phyloP scores from a whole-genome alignment of 768 basidiomycete species.

The Russula vinacea region DNA sequence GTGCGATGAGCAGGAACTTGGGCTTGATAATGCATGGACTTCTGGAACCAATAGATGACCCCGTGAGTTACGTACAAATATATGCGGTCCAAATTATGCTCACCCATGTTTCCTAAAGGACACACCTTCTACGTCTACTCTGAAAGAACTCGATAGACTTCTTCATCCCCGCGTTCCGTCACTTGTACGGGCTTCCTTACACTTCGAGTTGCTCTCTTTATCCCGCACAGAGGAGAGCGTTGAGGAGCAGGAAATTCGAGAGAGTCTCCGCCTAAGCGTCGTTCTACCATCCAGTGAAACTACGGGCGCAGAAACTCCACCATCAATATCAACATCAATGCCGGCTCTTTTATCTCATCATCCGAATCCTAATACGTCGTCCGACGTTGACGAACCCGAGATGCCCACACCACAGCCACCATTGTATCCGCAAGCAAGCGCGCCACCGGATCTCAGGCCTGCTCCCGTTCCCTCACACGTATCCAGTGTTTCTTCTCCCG shows the following conservation, averaged over 20 bases:
- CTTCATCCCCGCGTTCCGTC: constrained; percentile 81
- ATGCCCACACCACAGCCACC: neutral
- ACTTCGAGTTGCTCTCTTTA: constrained; percentile 58
- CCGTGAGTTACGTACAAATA: constrained; percentile 34
- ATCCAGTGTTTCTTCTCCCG: neutral
- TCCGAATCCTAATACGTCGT: neutral
- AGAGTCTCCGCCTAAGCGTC: constrained; percentile 40
- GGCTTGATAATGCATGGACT: constrained; percentile 48
- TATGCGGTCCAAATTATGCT: constrained; percentile 35
- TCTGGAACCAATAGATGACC: constrained; percentile 23
- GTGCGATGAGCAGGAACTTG: constrained; percentile 59
- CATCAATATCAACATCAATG: neutral
- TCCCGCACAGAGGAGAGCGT: constrained; percentile 60
- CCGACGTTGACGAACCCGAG: neutral
- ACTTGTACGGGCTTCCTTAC: constrained; percentile 62
- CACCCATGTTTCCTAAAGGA: neutral
- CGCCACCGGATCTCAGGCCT: neutral
- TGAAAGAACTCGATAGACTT: constrained; percentile 50
- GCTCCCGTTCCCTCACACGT: neutral
- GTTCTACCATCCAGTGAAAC: constrained; percentile 12
- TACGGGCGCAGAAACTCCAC: neutral
- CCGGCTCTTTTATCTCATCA: neutral
- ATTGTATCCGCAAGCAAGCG: neutral
- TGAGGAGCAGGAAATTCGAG: constrained; percentile 54
- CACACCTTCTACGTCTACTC: constrained; percentile 11